These are phyloP conservation scores for Beauveria pseudobassiana DNA, from an alignment of 2,329 filamentous ascomycete genomes.

Conservation along the genomic window DNA sequence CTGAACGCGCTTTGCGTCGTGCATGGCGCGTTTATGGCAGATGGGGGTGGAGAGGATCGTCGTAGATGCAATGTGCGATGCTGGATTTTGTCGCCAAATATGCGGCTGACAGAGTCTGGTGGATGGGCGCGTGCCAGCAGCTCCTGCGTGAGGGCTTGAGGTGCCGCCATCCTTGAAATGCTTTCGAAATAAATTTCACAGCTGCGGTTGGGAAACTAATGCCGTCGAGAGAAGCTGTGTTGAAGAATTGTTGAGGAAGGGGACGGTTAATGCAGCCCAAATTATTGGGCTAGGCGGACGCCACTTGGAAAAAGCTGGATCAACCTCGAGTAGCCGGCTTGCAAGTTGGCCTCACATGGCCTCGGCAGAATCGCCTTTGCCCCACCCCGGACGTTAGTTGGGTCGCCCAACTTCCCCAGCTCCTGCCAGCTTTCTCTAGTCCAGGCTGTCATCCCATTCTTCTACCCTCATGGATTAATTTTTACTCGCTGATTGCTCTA, in stretches of 20 bases:
- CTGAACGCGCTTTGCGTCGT: conserved; percentile 40
- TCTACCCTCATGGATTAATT: neutral
- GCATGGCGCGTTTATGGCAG: conserved; percentile 48
- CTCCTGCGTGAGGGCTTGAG: conserved; percentile 43
- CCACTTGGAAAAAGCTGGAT: neutral
- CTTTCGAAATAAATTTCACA: neutral
- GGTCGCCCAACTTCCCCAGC: conserved; percentile 1
- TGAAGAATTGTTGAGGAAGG: conserved; percentile 8
- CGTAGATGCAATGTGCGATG: conserved; percentile 74
- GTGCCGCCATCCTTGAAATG: conserved; percentile 9
- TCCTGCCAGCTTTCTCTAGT: neutral
- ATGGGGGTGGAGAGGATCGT: conserved; percentile 60
- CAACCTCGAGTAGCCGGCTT: neutral
- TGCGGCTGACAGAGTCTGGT: conserved; percentile 58
- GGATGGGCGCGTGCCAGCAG: conserved; percentile 76
- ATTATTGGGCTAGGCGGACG: neutral
- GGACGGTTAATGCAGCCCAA: neutral
- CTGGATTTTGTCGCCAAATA: conserved; percentile 77
- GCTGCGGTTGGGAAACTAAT: neutral
- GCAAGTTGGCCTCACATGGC: conserved; percentile 8
- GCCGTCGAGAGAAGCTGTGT: neutral
- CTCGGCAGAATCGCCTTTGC: conserved; percentile 8
- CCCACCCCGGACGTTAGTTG: conserved; percentile 8
- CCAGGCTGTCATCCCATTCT: neutral
- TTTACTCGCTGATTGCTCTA: neutral